phyloP scores from a whole-genome alignment of 495 filamentous ascomycete genomes.

The Aspergillus hancockii region DNA sequence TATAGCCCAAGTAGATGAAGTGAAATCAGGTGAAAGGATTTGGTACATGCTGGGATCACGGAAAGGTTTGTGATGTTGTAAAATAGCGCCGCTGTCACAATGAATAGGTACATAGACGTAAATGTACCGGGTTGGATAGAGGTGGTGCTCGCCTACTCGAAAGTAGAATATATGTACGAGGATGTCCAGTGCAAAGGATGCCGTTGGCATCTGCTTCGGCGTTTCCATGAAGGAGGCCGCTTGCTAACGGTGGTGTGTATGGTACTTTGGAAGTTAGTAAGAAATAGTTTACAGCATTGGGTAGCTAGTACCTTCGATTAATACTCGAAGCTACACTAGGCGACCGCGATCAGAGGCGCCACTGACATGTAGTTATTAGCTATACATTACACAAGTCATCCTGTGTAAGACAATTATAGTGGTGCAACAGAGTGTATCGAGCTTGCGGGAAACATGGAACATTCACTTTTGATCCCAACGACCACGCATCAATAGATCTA shows the following conservation, averaged over 20 bases:
- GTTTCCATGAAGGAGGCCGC: background rate
- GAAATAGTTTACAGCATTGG: too few relatives aligned
- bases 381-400: too few relatives aligned
- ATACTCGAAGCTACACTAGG: too few relatives aligned
- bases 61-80: background rate
- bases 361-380: too few relatives aligned
- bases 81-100: background rate
- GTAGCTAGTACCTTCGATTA: too few relatives aligned
- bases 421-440: too few relatives aligned
- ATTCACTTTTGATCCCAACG: too few relatives aligned
- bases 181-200: background rate
- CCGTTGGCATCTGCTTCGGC: background rate
- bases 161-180: constrained; percentile 29
- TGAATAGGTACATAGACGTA: constrained; percentile 15
- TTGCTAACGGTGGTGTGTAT: background rate
- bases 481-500: too few relatives aligned
- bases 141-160: constrained; percentile 37
- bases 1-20: constrained; percentile 35
- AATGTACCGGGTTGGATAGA: constrained; percentile 28
- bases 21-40: constrained; percentile 3
- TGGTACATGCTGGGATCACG: constrained; percentile 5
- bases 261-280: background rate
- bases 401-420: too few relatives aligned
- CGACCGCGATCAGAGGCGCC: too few relatives aligned
- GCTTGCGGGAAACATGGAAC: too few relatives aligned